Base-by-base conservation (phyloP, 2,329 filamentous ascomycete species). In the Albophoma yamanashiensis region DNA sequence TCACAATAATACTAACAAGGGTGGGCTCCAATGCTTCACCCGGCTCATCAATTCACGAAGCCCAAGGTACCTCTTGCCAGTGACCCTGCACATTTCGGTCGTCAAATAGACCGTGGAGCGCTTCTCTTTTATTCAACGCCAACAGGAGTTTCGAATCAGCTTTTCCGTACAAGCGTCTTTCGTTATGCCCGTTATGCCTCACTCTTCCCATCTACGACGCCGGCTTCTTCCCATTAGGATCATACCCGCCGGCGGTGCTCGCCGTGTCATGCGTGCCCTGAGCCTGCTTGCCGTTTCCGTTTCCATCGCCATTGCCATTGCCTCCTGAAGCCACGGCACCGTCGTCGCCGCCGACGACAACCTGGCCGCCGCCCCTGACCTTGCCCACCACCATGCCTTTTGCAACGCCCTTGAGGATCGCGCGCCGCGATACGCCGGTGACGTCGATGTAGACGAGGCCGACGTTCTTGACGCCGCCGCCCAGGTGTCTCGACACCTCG, bases 381-480 rank as follows among this genome's bases (percentile, higher is more conserved):
- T 86, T 86, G 42, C 91, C 91, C 6, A 95, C 86, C 0, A 95
- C 87, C 94, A 99, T 97, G 47, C 94, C 92, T 78, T 96, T 97
- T 25, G 92, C 94, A 1, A 97, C 94, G 50, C 89, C 91, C 79
- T 97, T 99, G 70, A 99, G 83, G 52, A 99, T 85, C 0, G 94
- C 94, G 62, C 87, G 85, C 50, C 94, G 82, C 59, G 90, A 96
- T 1, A 99, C 94, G 42, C 94, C 94, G 0, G 92, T 89, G 1
- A 95, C 93, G 67, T 99, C 94, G 62, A 99, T 96, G 71, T 99
- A 99, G 39, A 99, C 94, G 36, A 99, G 80, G 7, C 92, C 94
- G 9, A 97, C 94, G 65, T 97, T 99, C 80, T 94, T 96, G 68
- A 97, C 87, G 31, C 92, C 93, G 6, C 91, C 88, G 0, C 91